Evolutionary conservation across 805 yeast species (phyloP).

Genomic region (Wickerhamiella qilinensis): DNA sequence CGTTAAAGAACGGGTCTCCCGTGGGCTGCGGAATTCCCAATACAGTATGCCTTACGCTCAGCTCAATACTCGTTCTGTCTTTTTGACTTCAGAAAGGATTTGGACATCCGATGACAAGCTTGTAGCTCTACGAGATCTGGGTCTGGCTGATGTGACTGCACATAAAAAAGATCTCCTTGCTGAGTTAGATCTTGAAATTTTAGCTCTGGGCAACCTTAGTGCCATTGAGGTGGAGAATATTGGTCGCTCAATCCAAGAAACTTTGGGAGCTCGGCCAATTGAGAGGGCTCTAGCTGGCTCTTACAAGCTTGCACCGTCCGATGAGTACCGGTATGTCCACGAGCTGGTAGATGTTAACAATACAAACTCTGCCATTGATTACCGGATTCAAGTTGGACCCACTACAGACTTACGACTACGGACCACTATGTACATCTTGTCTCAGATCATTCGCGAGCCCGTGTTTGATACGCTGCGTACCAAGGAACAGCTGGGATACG

Average conservation of each 20-base stretch:
- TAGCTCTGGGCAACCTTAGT: conserved; percentile 59
- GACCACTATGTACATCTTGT: conserved; percentile 44
- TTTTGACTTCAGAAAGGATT: conserved; percentile 53
- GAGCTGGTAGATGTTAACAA: conserved; percentile 47
- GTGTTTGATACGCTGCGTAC: conserved; percentile 82
- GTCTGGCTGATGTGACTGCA: conserved; percentile 3
- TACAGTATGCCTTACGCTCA: conserved; percentile 67
- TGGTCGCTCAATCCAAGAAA: conserved; percentile 25
- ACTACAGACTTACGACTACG: conserved; percentile 27
- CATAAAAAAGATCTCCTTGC: conserved; percentile 25
- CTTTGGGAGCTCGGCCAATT: conserved; percentile 26
- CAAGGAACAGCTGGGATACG: conserved; percentile 87
- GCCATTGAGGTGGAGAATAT: conserved; percentile 38
- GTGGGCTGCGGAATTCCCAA: conserved; percentile 52
- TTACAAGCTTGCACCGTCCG: conserved; percentile 19
- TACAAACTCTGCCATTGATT: conserved; percentile 71
- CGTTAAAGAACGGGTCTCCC: conserved; percentile 44
- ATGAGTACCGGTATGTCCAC: conserved; percentile 11
- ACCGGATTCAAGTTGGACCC: conserved; percentile 52
- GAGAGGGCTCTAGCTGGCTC: conserved; percentile 30
- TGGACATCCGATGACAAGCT: conserved; percentile 52
- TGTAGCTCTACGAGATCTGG: conserved; percentile 34
- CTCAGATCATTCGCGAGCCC: conserved; percentile 70
- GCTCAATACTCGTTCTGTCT: conserved; percentile 39
- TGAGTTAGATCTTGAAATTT: conserved; percentile 52